phyloP scores from a whole-genome alignment of 495 filamentous ascomycete genomes.

The Trichoderma gamsii region DNA sequence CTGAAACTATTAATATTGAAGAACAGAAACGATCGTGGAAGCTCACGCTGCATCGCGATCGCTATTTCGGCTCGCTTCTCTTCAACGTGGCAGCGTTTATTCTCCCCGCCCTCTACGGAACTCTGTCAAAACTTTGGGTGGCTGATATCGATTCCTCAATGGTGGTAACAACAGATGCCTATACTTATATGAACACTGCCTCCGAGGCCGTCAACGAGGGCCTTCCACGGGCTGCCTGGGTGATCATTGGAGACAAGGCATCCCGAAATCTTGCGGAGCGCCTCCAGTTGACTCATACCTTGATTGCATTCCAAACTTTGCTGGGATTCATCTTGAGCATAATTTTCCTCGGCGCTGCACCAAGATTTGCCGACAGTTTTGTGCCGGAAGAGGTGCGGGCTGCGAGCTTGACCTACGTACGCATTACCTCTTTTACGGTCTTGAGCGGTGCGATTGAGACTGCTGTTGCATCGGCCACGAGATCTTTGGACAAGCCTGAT shows the following conservation, averaged over 20 bases:
- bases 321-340: slow-evolving; percentile 57
- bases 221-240: slow-evolving; percentile 62
- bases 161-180: slow-evolving; percentile 62
- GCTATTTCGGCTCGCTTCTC: slow-evolving; percentile 52
- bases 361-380: slow-evolving; percentile 53
- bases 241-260: slow-evolving; percentile 61
- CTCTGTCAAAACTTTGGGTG: slow-evolving; percentile 69
- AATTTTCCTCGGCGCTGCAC: slow-evolving; percentile 51
- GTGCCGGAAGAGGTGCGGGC: slow-evolving; percentile 54
- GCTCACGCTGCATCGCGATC: slow-evolving; percentile 18
- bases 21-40: neutral
- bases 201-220: slow-evolving; percentile 70
- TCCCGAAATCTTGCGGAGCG: slow-evolving; percentile 48
- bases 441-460: slow-evolving; percentile 59
- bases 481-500: slow-evolving; percentile 66
- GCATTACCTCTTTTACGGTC: slow-evolving; percentile 55
- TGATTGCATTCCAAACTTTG: slow-evolving; percentile 53
- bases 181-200: slow-evolving; percentile 55
- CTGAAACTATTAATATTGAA: neutral
- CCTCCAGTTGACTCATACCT: slow-evolving; percentile 55
- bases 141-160: slow-evolving; percentile 59
- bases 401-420: slow-evolving; percentile 57
- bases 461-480: slow-evolving; percentile 54
- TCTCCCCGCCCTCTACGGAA: slow-evolving; percentile 63
- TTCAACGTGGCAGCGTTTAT: slow-evolving; percentile 61